Percentiles rank a stretch among this genome's conserved stretches.
Evolutionary conservation across 2,329 filamentous ascomycete species (phyloP).

Genomic region (Talaromyces sp.): DNA sequence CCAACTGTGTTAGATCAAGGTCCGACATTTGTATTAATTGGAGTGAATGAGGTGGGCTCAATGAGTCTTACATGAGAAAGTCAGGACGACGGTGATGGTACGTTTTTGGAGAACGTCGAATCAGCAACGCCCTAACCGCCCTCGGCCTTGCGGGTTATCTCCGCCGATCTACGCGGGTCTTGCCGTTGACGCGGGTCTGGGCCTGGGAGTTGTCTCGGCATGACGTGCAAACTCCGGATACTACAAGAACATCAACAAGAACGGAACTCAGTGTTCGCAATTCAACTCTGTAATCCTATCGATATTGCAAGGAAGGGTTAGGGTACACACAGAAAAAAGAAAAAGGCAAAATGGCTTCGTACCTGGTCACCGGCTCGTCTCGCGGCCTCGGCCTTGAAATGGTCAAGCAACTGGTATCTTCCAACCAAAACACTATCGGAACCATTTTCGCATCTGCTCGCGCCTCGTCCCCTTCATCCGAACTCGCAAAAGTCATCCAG

Average conservation of each 20-base stretch:
- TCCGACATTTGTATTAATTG: too few relatives aligned
- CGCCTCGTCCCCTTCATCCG: background rate
- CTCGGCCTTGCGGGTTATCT: background rate
- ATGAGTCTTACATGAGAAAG: too few relatives aligned
- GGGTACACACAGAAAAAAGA: too few relatives aligned
- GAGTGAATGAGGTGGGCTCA: too few relatives aligned
- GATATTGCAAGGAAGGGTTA: background rate
- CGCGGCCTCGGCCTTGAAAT: slow-evolving; percentile 5
- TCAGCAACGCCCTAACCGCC: background rate
- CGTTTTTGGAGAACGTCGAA: too few relatives aligned
- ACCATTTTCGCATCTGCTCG: slow-evolving; percentile 5
- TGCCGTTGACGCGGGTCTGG: too few relatives aligned
- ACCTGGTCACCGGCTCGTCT: slow-evolving; percentile 6
- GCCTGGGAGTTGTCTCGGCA: background rate
- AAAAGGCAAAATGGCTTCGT: slow-evolving; percentile 4
- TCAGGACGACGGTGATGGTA: too few relatives aligned
- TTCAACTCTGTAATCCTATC: background rate
- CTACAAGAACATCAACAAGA: background rate
- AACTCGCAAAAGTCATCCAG: background rate
- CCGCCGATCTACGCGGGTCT: background rate
- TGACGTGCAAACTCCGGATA: background rate
- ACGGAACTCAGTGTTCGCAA: background rate
- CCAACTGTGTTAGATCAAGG: too few relatives aligned
- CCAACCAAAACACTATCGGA: background rate
- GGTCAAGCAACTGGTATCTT: background rate